phyloP scores from a whole-genome alignment of 495 filamentous ascomycete species.

The Aspergillus nanangensis region DNA sequence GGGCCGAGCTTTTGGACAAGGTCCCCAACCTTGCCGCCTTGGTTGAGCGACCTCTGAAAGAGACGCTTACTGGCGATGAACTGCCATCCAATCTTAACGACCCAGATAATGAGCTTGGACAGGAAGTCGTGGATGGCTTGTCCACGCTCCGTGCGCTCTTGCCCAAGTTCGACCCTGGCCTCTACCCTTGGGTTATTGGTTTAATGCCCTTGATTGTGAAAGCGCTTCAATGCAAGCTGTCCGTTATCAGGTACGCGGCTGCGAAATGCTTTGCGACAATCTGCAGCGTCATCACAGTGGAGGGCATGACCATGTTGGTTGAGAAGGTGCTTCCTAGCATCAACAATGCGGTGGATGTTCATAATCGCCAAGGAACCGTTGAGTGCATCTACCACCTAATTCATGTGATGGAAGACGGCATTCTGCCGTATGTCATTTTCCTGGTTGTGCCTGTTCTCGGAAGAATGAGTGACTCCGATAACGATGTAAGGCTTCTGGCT shows the following conservation, averaged over 20 bases:
- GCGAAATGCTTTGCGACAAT: conserved; percentile 97
- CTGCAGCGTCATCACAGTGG: conserved; percentile 90
- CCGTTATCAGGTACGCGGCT: conserved; percentile 91
- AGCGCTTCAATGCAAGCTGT: conserved; percentile 78
- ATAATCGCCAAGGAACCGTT: conserved; percentile 85
- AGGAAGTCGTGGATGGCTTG: conserved; percentile 88
- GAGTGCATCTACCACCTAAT: conserved; percentile 95
- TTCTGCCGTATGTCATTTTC: conserved; percentile 97
- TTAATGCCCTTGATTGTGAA: conserved; percentile 85
- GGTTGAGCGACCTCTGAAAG: conserved; percentile 74
- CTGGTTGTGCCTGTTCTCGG: conserved; percentile 96
- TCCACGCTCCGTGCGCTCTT: conserved; percentile 88
- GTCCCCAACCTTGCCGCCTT: conserved; percentile 75
- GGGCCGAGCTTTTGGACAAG: conserved; percentile 64
- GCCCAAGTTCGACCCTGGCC: conserved; percentile 68
- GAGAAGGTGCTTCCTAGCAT: conserved; percentile 89
- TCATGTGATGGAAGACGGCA: conserved; percentile 94
- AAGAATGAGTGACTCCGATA: conserved; percentile 98
- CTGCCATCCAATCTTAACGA: conserved; percentile 66
- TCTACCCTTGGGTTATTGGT: conserved; percentile 72
- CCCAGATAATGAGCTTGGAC: conserved; percentile 67
- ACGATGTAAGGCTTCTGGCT: conserved; percentile 87
- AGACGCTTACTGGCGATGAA: conserved; percentile 62
- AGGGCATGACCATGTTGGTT: conserved; percentile 93
- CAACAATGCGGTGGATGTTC: conserved; percentile 79